A percentile compares a stretch with the other conserved stretches of the same genome.
phyloP scores from a whole-genome alignment of 345 rosid species.

The Passiflora organensis region DNA sequence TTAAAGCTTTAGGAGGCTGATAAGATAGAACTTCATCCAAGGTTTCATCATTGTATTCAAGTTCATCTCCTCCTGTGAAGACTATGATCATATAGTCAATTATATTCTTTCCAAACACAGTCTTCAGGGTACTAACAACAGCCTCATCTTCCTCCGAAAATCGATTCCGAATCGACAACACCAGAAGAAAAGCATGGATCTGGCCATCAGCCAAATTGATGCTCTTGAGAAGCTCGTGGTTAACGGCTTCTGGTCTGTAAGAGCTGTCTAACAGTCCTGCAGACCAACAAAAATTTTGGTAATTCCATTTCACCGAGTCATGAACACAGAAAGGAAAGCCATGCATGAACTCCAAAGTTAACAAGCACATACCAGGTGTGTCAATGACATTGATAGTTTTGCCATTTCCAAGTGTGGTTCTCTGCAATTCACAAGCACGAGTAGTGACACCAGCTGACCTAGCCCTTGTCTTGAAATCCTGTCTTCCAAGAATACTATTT shows the following conservation, averaged over 20 bases:
- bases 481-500: constrained; percentile 69
- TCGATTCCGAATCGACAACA: constrained; percentile 61
- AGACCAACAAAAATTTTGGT: neutral
- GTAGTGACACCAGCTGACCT: constrained; percentile 81
- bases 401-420: constrained; percentile 46
- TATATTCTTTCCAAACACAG: constrained; percentile 72
- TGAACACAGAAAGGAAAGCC: too few relatives aligned
- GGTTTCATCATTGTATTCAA: constrained; percentile 74
- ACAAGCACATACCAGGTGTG: constrained; percentile 61
- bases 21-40: constrained; percentile 67
- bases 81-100: constrained; percentile 72
- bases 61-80: constrained; percentile 89
- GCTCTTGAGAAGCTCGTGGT: constrained; percentile 78
- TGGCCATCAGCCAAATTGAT: constrained; percentile 79
- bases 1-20: constrained; percentile 58
- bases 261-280: constrained; percentile 84
- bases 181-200: constrained; percentile 71
- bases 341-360: too few relatives aligned
- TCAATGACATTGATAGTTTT: constrained; percentile 76
- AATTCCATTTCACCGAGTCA: too few relatives aligned
- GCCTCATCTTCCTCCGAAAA: constrained; percentile 70
- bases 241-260: constrained; percentile 48
- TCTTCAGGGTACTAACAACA: constrained; percentile 55
- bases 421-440: constrained; percentile 60
- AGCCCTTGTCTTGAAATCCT: constrained; percentile 61